Conservation (phyloP, 257 asterid species). For the Solanum ossicruentum region DNA sequence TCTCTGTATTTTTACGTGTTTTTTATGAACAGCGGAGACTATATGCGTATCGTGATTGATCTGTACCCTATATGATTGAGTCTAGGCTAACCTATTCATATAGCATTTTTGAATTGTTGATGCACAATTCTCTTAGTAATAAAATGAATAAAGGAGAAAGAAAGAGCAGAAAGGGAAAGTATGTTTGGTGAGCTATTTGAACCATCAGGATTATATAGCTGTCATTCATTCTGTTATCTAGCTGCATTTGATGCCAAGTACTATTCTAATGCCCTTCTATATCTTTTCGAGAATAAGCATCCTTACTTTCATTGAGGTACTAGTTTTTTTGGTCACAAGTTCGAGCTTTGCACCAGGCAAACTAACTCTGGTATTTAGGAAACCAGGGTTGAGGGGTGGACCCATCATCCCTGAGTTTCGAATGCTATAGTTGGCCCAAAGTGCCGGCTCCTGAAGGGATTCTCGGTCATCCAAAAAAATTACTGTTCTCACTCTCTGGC, state of each 20-base stretch:
- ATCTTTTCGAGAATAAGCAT: neutral
- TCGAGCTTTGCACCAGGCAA: neutral
- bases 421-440: neutral
- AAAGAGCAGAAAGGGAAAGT: neutral
- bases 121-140: neutral
- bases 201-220: neutral
- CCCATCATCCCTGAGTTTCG: neutral
- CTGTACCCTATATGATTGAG: neutral
- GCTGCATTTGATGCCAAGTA: neutral
- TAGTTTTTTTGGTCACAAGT: neutral
- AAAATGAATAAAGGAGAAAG: neutral
- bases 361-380: neutral
- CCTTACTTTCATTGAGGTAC: neutral
- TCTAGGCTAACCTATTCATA: neutral
- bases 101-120: neutral
- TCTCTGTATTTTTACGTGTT: neutral
- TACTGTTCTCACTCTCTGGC: neutral
- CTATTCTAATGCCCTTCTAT: neutral
- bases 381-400: neutral
- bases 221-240: neutral
- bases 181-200: neutral
- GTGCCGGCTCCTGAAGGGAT: neutral
- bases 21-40: neutral
- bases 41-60: neutral
- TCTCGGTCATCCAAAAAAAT: neutral